phyloP scores from a whole-genome alignment of 169 alveolate species.

The Plasmodium knowlesi region DNA sequence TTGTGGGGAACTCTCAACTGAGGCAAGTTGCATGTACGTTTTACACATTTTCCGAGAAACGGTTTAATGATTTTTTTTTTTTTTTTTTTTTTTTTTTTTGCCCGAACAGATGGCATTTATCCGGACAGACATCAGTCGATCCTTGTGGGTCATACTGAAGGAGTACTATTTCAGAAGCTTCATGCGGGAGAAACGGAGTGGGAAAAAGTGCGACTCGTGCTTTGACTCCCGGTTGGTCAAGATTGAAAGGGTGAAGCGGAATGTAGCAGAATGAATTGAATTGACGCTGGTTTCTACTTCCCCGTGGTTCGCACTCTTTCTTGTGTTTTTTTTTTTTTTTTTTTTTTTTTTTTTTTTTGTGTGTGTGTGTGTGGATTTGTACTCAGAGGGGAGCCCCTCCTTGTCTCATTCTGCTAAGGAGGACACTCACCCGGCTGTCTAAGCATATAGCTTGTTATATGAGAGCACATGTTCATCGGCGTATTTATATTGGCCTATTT shows the following conservation, averaged over 20 bases:
- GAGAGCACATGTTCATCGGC: background rate
- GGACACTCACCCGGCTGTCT: background rate
- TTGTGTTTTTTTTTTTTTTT: slow-evolving; percentile 1
- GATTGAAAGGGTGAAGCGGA: slow-evolving; percentile 52
- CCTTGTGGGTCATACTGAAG: slow-evolving; percentile 68
- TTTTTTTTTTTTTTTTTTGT: slow-evolving; percentile 2
- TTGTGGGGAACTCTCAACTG: background rate
- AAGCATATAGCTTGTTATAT: background rate
- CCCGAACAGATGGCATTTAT: slow-evolving; percentile 64
- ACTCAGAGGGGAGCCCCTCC: background rate
- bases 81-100: background rate
- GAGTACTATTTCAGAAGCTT: slow-evolving; percentile 65
- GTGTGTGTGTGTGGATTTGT: slow-evolving; percentile 10
- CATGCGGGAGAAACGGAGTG: slow-evolving; percentile 17
- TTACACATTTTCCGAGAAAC: background rate
- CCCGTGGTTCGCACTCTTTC: background rate
- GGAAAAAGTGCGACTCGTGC: background rate
- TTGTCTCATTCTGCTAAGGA: background rate
- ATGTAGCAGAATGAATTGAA: background rate
- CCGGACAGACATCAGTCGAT: slow-evolving; percentile 49
- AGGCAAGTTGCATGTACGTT: background rate
- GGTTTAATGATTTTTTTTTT: background rate
- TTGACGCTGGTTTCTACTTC: background rate
- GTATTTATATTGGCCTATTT: background rate
- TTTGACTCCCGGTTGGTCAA: slow-evolving; percentile 21